Percentiles rank a stretch among this genome's conserved stretches.
Conservation (phyloP, 768 basidiomycete genomes). For the Lactarius sp. region DNA sequence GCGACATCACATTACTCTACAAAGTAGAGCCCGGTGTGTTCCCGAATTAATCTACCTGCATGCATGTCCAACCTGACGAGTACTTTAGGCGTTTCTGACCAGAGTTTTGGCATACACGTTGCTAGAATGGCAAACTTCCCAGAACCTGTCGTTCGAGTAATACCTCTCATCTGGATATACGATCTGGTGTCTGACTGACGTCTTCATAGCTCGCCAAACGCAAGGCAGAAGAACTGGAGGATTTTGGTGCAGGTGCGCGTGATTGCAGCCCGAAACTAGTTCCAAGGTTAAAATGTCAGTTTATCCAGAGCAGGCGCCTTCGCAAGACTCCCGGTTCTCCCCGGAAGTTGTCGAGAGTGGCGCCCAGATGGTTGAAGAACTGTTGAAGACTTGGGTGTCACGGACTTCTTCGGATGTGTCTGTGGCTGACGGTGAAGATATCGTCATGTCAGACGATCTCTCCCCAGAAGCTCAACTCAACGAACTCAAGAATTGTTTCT, state of each 20-base stretch:
- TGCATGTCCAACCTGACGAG: background rate
- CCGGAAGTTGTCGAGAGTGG: slow-evolving; percentile 71
- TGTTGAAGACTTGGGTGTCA: slow-evolving; percentile 67
- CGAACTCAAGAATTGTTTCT: slow-evolving; percentile 56
- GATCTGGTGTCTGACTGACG: background rate
- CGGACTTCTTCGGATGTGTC: slow-evolving; percentile 27
- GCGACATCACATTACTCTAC: slow-evolving; percentile 80
- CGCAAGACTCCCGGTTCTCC: slow-evolving; percentile 43
- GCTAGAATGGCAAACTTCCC: slow-evolving; percentile 98
- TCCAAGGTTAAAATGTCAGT: background rate
- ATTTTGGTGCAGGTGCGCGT: slow-evolving; percentile 55
- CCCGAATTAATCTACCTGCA: background rate
- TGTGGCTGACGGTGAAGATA: slow-evolving; percentile 38
- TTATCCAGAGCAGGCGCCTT: slow-evolving; percentile 29
- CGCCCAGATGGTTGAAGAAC: slow-evolving; percentile 69
- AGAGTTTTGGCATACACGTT: slow-evolving; percentile 98
- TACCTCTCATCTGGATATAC: slow-evolving; percentile 15
- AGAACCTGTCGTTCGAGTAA: slow-evolving; percentile 82
- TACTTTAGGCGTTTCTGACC: slow-evolving; percentile 82
- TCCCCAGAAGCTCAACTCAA: slow-evolving; percentile 36
- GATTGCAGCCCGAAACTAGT: background rate
- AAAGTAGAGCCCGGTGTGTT: slow-evolving; percentile 69
- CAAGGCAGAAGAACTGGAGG: slow-evolving; percentile 89
- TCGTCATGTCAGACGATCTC: slow-evolving; percentile 47
- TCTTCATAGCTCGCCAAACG: slow-evolving; percentile 70